These are phyloP conservation scores for Atkinsonella hypoxylon DNA, from an alignment of 2,329 filamentous ascomycete genomes.

Conservation along the genomic window DNA sequence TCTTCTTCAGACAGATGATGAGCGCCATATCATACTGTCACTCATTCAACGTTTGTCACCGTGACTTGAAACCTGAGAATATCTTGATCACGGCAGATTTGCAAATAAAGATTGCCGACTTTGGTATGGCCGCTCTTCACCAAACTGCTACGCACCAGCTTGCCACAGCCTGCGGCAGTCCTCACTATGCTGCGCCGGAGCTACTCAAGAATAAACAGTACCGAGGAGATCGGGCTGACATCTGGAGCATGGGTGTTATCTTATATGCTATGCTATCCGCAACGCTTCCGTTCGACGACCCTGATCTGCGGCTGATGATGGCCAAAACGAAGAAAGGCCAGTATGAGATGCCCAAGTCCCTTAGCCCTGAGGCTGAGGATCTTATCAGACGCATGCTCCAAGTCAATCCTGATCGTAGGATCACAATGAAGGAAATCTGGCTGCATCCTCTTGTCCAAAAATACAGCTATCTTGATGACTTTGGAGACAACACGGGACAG, in stretches of 20 bases:
- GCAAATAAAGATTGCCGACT: constrained; percentile 89
- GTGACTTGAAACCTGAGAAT: constrained; percentile 94
- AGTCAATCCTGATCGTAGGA: constrained; percentile 64
- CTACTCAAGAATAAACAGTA: constrained; percentile 69
- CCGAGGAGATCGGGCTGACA: constrained; percentile 74
- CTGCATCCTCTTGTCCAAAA: constrained; percentile 74
- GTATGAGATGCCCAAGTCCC: constrained; percentile 48
- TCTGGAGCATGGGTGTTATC: constrained; percentile 90
- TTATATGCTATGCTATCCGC: constrained; percentile 80
- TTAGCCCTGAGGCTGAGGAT: constrained; percentile 60
- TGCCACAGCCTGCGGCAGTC: constrained; percentile 86
- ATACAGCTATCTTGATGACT: constrained; percentile 64
- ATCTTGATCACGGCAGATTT: constrained; percentile 69
- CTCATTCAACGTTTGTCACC: constrained; percentile 87
- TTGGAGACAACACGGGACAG: constrained; percentile 42
- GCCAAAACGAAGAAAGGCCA: constrained; percentile 44
- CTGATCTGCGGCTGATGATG: constrained; percentile 51
- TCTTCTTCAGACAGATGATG: constrained; percentile 86
- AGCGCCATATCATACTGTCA: constrained; percentile 88
- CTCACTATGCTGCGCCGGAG: constrained; percentile 92
- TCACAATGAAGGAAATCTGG: constrained; percentile 75
- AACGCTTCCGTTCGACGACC: constrained; percentile 68
- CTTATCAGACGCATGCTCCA: constrained; percentile 71
- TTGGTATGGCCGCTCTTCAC: constrained; percentile 88
- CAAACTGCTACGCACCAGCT: constrained; percentile 71